Conservation (phyloP, 1,139 yeast genomes). For the Lodderomyces jiufengensis region DNA sequence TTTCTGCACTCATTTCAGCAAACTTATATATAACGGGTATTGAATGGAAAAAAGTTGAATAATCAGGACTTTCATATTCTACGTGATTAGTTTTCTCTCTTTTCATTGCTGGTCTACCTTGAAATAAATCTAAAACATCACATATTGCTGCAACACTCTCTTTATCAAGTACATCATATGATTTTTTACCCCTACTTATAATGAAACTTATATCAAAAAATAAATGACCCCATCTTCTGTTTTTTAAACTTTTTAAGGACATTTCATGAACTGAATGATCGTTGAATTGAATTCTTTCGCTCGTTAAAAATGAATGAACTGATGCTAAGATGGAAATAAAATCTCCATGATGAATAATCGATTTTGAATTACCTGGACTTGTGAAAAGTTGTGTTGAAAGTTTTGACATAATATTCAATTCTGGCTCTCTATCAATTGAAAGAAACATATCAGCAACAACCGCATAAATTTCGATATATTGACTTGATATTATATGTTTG, state of each 20-base stretch:
- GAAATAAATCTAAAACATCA: constrained; percentile 67
- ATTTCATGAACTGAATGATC: constrained; percentile 46
- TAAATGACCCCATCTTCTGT: constrained; percentile 79
- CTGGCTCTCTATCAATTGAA: constrained; percentile 77
- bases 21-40: constrained; percentile 67
- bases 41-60: constrained; percentile 77
- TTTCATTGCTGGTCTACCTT: constrained; percentile 72
- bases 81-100: constrained; percentile 83
- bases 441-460: constrained; percentile 71
- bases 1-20: constrained; percentile 56
- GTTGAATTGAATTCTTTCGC: constrained; percentile 41
- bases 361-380: constrained; percentile 72
- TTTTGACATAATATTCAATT: constrained; percentile 67
- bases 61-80: constrained; percentile 85
- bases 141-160: constrained; percentile 50
- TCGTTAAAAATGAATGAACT: constrained; percentile 61
- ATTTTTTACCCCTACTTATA: constrained; percentile 63
- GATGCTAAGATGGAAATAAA: constrained; percentile 64
- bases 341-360: constrained; percentile 68
- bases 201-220: constrained; percentile 82
- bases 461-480: constrained; percentile 82
- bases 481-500: constrained; percentile 63
- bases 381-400: constrained; percentile 86
- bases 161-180: constrained; percentile 32
- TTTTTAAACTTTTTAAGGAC: constrained; percentile 54